Evolutionary conservation across 1,284 basidiomycete species (phyloP), one percentile per base, ranked within the genome.

Genomic region (Pterulicium gracile): DNA sequence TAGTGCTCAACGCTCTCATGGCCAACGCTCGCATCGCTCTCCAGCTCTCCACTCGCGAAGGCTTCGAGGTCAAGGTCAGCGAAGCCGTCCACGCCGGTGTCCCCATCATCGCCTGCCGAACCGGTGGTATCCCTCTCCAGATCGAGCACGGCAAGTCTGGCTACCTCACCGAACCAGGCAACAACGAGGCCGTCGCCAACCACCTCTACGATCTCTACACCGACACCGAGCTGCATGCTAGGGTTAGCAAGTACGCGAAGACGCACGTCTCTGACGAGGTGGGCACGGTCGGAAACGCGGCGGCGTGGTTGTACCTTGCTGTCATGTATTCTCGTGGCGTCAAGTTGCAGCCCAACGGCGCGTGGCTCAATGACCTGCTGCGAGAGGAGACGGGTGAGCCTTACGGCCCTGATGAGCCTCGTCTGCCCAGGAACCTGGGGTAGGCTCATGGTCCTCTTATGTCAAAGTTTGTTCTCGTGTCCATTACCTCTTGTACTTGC

Each of bases 31-130:
- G 79, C 60, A 77, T 88, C 53, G 85, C 82, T 3, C 70, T 87
- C 43, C 86, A 88, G 61, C 76, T 88, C 46, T 86, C 81, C 46
- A 79, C 78, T 47, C 86, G 88, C 50, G 89, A 93, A 66, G 89
- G 89, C 39, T 93, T 93, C 65, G 90, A 93, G 58, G 87, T 93
- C 62, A 92, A 92, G 63, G 89, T 92, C 47, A 91, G 88, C 39
- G 90, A 93, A 65, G 88, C 86, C 15, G 72, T 93, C 45, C 86
- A 92, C 62, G 77, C 86, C 23, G 84, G 85, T 53, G 84, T 85
- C 51, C 88, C 89, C 21, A 74, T 91, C 53, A 75, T 93, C 56
- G 86, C 86, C 13, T 81, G 70, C 47, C 77, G 72, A 50, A 91
- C 89, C 1, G 89, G 89, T 50, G 89, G 89, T 56, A 92, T 93